A percentile compares a stretch with the other conserved stretches of the same genome.
Evolutionary conservation across 1,139 yeast species (phyloP).

Genomic region (Candida sojae): DNA sequence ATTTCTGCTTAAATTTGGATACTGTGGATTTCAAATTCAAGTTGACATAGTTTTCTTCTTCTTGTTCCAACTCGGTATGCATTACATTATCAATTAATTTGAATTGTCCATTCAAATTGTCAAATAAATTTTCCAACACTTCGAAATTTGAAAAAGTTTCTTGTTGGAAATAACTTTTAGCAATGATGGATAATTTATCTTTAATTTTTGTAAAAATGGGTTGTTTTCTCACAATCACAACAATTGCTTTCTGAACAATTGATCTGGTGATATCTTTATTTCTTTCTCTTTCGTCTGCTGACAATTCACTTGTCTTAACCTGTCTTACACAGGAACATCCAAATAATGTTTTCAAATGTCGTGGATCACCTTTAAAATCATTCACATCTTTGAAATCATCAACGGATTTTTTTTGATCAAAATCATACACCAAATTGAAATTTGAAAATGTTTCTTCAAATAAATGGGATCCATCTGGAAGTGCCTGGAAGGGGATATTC

Average conservation of each 20-base stretch:
- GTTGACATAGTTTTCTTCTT: constrained; percentile 65
- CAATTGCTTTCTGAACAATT: constrained; percentile 88
- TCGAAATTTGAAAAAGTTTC: constrained; percentile 70
- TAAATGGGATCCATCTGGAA: constrained; percentile 93
- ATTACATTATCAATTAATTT: constrained; percentile 27
- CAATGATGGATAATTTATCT: constrained; percentile 87
- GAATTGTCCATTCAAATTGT: constrained; percentile 56
- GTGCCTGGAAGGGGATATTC: constrained; percentile 88
- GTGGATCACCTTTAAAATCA: constrained; percentile 44
- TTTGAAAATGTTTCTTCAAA: constrained; percentile 93
- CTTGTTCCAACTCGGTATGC: constrained; percentile 18
- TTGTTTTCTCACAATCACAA: constrained; percentile 74
- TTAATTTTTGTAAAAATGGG: constrained; percentile 88
- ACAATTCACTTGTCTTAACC: constrained; percentile 62
- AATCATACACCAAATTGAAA: constrained; percentile 82
- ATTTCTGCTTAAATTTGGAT: constrained; percentile 56
- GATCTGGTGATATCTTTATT: constrained; percentile 79
- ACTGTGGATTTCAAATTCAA: constrained; percentile 70
- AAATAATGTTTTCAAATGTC: constrained; percentile 70
- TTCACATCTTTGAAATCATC: constrained; percentile 47
- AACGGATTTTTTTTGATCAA: constrained; percentile 46
- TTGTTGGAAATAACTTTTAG: constrained; percentile 83
- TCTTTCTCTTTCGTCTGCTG: constrained; percentile 44
- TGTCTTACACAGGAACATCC: constrained; percentile 95
- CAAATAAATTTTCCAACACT: constrained; percentile 69